These are phyloP conservation scores for Phytophthora syringae DNA, from an alignment of 352 stramenopile genomes.

Conservation along the genomic window DNA sequence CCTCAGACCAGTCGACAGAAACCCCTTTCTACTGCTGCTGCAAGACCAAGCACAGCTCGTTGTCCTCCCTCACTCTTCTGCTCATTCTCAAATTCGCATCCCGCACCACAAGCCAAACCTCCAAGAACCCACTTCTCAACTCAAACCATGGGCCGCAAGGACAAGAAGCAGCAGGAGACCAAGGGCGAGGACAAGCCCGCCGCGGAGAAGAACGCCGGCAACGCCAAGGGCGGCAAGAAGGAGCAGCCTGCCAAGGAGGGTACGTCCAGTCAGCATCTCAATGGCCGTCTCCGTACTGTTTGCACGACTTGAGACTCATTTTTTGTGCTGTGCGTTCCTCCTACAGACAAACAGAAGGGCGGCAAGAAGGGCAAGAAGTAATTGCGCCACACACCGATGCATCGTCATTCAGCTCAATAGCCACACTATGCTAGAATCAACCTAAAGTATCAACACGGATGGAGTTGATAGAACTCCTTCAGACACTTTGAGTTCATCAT, in stretches of 20 bases:
- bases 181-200: constrained; percentile 16
- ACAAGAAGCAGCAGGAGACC: constrained; percentile 29
- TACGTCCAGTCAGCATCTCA: background rate
- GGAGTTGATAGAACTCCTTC: constrained; percentile 66
- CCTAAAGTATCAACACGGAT: constrained; percentile 11
- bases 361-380: constrained; percentile 16
- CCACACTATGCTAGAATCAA: constrained; percentile 3
- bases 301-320: background rate
- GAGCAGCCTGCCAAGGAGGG: constrained; percentile 25
- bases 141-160: constrained; percentile 38
- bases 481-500: no score
- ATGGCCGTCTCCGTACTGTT: no score
- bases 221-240: constrained; percentile 25
- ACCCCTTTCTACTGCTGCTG: background rate
- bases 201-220: constrained; percentile 28
- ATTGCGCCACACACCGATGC: background rate
- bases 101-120: constrained; percentile 12
- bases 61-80: background rate
- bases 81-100: constrained; percentile 23
- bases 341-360: constrained; percentile 7
- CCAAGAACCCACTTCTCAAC: constrained; percentile 6
- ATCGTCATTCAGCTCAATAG: background rate
- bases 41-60: background rate
- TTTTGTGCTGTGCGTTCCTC: background rate
- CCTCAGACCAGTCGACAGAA: background rate